phyloP scores from a whole-genome alignment of 192 early-diverging fungal genomes.

The Mortierella hygrophila region DNA sequence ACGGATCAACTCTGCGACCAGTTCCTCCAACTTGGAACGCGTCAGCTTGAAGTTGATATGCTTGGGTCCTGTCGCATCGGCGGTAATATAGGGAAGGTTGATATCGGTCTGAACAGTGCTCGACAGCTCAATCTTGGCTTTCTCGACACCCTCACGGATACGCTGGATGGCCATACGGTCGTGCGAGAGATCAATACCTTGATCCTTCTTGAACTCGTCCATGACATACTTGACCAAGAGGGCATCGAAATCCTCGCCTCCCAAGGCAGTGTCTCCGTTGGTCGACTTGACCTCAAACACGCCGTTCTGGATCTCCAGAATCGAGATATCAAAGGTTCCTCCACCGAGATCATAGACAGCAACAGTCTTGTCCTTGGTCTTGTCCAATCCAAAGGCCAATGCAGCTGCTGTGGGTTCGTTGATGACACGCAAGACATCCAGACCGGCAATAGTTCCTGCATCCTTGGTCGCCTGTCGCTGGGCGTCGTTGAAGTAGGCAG shows the following conservation, averaged over 20 bases:
- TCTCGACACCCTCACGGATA: slow-evolving; percentile 97
- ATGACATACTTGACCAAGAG: slow-evolving; percentile 83
- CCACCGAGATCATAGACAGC: slow-evolving; percentile 98
- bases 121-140: slow-evolving; percentile 99
- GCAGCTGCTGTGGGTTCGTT: slow-evolving; percentile 98
- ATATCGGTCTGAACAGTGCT: slow-evolving; percentile 96
- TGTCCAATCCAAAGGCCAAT: slow-evolving; percentile 92
- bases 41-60: slow-evolving; percentile 97
- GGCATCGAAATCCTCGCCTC: slow-evolving; percentile 84
- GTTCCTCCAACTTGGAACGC: slow-evolving; percentile 88
- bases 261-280: slow-evolving; percentile 93
- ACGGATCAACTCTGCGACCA: slow-evolving; percentile 85
- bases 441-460: slow-evolving; percentile 90
- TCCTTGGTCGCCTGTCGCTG: slow-evolving; percentile 98
- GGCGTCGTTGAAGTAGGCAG: slow-evolving; percentile 98
- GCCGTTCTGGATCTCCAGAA: slow-evolving; percentile 97
- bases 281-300: slow-evolving; percentile 99
- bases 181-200: slow-evolving; percentile 83
- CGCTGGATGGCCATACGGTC: slow-evolving; percentile 98
- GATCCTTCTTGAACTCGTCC: slow-evolving; percentile 93
- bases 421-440: slow-evolving; percentile 94
- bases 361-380: slow-evolving; percentile 87
- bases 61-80: slow-evolving; percentile 90
- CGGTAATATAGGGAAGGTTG: slow-evolving; percentile 96
- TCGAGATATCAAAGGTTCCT: slow-evolving; percentile 99